Conservation (phyloP, 306 rosid genomes). For the Trichosanthes truncata region DNA sequence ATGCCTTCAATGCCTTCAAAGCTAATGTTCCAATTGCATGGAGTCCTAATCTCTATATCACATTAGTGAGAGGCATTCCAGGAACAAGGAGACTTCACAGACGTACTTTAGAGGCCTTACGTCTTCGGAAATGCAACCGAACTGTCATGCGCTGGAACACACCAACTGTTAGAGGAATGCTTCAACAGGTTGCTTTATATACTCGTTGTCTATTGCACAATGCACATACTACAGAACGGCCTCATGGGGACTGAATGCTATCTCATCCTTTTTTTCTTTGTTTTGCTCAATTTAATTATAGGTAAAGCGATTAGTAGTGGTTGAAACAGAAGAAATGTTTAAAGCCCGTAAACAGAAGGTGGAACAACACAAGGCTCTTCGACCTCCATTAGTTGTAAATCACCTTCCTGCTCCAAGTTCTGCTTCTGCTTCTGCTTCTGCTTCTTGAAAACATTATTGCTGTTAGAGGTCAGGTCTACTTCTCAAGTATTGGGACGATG, state of each 20-base stretch:
- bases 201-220: neutral
- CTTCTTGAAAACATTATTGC: constrained; percentile 23
- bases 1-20: constrained; percentile 84
- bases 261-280: constrained; percentile 5
- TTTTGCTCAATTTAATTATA: constrained; percentile 16
- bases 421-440: constrained; percentile 34
- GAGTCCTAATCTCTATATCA: constrained; percentile 76
- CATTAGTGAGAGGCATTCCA: constrained; percentile 88
- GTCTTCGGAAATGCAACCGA: constrained; percentile 70
- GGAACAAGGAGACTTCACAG: constrained; percentile 88
- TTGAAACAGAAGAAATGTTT: constrained; percentile 87
- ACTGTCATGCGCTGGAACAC: constrained; percentile 95
- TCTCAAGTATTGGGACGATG: constrained; percentile 14
- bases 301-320: constrained; percentile 82
- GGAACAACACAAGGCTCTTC: constrained; percentile 49
- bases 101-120: constrained; percentile 83
- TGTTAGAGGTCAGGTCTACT: constrained; percentile 23
- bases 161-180: constrained; percentile 86
- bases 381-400: constrained; percentile 54
- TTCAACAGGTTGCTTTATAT: constrained; percentile 57
- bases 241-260: constrained; percentile 1
- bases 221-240: neutral
- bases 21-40: constrained; percentile 72
- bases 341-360: constrained; percentile 67
- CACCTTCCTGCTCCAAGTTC: constrained; percentile 42